Evolutionary conservation across 2,329 filamentous ascomycete species (phyloP).

Genomic region (Blastomyces gilchristii): DNA sequence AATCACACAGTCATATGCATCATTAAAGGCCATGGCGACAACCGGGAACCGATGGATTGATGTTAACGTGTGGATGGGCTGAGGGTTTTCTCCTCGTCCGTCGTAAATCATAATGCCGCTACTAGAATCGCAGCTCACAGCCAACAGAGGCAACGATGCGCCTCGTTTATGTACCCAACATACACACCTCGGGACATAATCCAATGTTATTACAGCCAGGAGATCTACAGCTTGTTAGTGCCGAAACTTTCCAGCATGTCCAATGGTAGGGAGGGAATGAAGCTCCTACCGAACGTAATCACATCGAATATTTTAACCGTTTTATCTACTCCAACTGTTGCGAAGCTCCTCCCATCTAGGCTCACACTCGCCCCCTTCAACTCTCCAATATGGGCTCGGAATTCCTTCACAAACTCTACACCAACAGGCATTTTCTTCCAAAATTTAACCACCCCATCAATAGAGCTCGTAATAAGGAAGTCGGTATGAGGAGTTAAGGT

Average conservation of each 20-base stretch:
- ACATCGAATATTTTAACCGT: slow-evolving; percentile 50
- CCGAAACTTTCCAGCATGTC: slow-evolving; percentile 13
- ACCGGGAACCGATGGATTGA: slow-evolving; percentile 74
- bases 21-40: slow-evolving; percentile 79
- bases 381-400: slow-evolving; percentile 77
- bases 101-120: slow-evolving; percentile 75
- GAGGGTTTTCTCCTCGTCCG: slow-evolving; percentile 68
- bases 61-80: slow-evolving; percentile 66
- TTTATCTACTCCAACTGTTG: slow-evolving; percentile 59
- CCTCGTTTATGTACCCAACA: slow-evolving; percentile 89
- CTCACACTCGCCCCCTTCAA: slow-evolving; percentile 77
- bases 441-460: slow-evolving; percentile 96
- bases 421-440: slow-evolving; percentile 92
- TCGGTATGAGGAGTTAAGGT: slow-evolving; percentile 85
- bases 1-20: slow-evolving; percentile 76
- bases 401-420: slow-evolving; percentile 98
- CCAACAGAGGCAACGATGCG: slow-evolving; percentile 76
- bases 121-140: slow-evolving; percentile 65
- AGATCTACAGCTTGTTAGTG: slow-evolving; percentile 46
- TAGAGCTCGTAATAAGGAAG: slow-evolving; percentile 86
- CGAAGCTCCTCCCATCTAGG: slow-evolving; percentile 84
- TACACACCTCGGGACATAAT: slow-evolving; percentile 63
- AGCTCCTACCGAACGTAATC: slow-evolving; percentile 59
- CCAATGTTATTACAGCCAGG: slow-evolving; percentile 68
- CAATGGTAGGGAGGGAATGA: slow-evolving; percentile 6